phyloP scores from a whole-genome alignment of 306 rosid species.

The Dalbergia cultrata region DNA sequence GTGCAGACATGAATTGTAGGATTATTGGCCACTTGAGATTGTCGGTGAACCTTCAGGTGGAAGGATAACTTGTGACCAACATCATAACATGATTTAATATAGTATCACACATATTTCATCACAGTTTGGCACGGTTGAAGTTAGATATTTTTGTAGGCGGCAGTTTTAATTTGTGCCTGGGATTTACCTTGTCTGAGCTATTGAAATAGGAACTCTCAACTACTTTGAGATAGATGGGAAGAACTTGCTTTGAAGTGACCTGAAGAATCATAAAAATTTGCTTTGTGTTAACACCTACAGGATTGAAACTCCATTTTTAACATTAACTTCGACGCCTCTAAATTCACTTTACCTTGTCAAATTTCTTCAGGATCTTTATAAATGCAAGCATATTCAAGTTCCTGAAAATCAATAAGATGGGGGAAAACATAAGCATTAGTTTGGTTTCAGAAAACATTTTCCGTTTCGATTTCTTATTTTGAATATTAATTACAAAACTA shows the following conservation, averaged over 20 bases:
- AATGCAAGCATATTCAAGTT: slow-evolving; percentile 94
- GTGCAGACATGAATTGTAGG: slow-evolving; percentile 58
- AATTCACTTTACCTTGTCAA: slow-evolving; percentile 80
- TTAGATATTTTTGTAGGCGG: slow-evolving; percentile 39
- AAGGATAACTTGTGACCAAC: slow-evolving; percentile 64
- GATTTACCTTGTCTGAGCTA: slow-evolving; percentile 91
- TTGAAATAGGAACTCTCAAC: slow-evolving; percentile 97
- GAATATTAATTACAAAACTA: too few relatives aligned
- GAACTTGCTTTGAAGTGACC: slow-evolving; percentile 89
- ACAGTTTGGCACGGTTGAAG: slow-evolving; percentile 18
- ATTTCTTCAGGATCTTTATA: slow-evolving; percentile 91
- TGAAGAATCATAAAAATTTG: slow-evolving; percentile 49
- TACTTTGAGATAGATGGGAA: slow-evolving; percentile 89
- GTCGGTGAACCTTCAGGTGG: slow-evolving; percentile 62
- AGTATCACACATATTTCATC: slow-evolving; percentile 44
- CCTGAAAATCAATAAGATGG: slow-evolving; percentile 61
- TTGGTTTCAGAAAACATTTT: too few relatives aligned
- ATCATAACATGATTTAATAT: slow-evolving; percentile 55
- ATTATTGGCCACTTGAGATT: slow-evolving; percentile 73
- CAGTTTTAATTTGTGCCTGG: slow-evolving; percentile 29
- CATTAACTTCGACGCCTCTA: slow-evolving; percentile 29
- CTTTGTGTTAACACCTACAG: slow-evolving; percentile 18
- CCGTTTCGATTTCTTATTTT: too few relatives aligned
- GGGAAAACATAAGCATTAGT: slow-evolving; percentile 33
- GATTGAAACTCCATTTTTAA: slow-evolving; percentile 25